Evolutionary conservation across 352 stramenopile species (phyloP).

Genomic region (Pythium pyrilobum): DNA sequence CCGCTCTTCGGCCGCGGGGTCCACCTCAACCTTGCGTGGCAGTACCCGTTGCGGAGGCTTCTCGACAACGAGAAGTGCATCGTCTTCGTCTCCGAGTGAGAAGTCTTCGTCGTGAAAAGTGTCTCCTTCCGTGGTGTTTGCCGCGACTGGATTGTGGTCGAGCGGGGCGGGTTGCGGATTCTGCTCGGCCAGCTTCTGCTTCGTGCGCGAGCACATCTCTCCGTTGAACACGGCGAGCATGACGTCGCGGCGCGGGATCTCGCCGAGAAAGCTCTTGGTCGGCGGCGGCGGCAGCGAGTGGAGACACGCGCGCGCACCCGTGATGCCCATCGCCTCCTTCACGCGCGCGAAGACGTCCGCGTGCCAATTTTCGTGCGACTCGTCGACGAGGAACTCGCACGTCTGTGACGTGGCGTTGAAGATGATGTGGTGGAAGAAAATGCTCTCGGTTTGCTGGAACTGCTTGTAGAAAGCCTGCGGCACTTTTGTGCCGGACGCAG

Average conservation of each 20-base stretch:
- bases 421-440: slow-evolving; percentile 79
- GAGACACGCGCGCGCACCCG: slow-evolving; percentile 19
- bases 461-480: slow-evolving; percentile 44
- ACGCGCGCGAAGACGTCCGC: slow-evolving; percentile 36
- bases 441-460: slow-evolving; percentile 55
- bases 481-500: slow-evolving; percentile 34
- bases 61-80: not conserved
- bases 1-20: slow-evolving; percentile 14
- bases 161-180: not conserved
- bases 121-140: not conserved
- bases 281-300: slow-evolving; percentile 21
- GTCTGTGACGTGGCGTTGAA: slow-evolving; percentile 43
- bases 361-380: slow-evolving; percentile 40
- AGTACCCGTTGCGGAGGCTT: not conserved
- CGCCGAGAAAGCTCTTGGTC: slow-evolving; percentile 38
- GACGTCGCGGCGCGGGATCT: slow-evolving; percentile 26
- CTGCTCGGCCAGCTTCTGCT: not conserved
- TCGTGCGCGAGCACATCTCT: slow-evolving; percentile 34
- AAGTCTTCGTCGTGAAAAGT: not conserved
- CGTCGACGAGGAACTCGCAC: slow-evolving; percentile 55
- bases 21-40: slow-evolving; percentile 8
- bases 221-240: slow-evolving; percentile 48
- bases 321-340: slow-evolving; percentile 13
- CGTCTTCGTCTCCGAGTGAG: not conserved
- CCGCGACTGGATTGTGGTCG: no score